Conservation (phyloP, 2,329 filamentous ascomycete species). For the Botrytis byssoidea region DNA sequence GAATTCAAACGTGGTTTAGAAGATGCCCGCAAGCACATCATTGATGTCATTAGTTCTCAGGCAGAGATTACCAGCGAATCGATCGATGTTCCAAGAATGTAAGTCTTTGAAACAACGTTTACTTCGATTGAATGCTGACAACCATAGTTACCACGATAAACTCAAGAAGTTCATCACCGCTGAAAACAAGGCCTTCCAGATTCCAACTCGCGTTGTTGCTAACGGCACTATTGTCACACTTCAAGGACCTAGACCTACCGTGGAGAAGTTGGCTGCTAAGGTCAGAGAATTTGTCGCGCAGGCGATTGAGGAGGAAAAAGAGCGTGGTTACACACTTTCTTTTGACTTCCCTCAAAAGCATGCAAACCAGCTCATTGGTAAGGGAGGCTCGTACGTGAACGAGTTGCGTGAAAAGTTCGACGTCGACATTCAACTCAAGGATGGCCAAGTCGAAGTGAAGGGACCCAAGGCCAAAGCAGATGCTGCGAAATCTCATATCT, state of each 20-base stretch:
- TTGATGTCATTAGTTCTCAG: slow-evolving; percentile 58
- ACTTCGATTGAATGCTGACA: slow-evolving; percentile 33
- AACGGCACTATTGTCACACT: slow-evolving; percentile 64
- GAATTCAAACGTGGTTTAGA: slow-evolving; percentile 55
- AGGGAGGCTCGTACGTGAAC: slow-evolving; percentile 64
- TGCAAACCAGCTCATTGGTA: slow-evolving; percentile 78
- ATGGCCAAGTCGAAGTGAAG: slow-evolving; percentile 93
- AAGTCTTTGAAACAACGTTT: slow-evolving; percentile 29
- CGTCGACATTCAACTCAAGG: slow-evolving; percentile 81
- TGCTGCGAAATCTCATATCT: slow-evolving; percentile 78
- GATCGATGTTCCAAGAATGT: slow-evolving; percentile 60
- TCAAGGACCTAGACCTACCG: slow-evolving; percentile 71
- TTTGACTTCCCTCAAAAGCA: slow-evolving; percentile 96
- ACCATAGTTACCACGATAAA: slow-evolving; percentile 57
- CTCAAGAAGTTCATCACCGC: slow-evolving; percentile 63
- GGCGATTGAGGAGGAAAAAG: slow-evolving; percentile 89
- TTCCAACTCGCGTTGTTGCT: slow-evolving; percentile 59
- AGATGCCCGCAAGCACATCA: slow-evolving; percentile 57
- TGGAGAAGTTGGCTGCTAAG: slow-evolving; percentile 70
- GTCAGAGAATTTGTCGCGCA: slow-evolving; percentile 78
- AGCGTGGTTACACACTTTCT: slow-evolving; percentile 79
- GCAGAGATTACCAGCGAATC: slow-evolving; percentile 51
- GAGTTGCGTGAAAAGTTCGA: slow-evolving; percentile 66
- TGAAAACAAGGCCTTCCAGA: slow-evolving; percentile 60
- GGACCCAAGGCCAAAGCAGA: slow-evolving; percentile 94